These are phyloP conservation scores for Rhodotorula taiwanensis DNA, from an alignment of 768 basidiomycete species.

Conservation along the genomic window DNA sequence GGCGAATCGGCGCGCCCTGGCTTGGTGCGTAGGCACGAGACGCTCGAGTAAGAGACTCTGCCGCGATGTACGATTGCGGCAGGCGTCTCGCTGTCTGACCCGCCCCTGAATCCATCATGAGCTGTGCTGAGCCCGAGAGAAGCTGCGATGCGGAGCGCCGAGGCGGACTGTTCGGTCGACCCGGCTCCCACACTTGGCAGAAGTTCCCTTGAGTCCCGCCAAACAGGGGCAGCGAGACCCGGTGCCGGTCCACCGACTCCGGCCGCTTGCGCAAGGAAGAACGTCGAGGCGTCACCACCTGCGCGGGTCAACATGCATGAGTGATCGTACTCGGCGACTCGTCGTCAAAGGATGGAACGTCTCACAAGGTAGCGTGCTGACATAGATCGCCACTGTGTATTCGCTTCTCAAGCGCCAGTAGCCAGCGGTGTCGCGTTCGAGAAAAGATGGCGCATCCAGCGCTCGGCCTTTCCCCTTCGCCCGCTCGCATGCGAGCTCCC, in stretches of 20 bases:
- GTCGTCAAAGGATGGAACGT: constrained; percentile 34
- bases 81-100: too few species aligned
- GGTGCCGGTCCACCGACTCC: too few species aligned
- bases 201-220: too few species aligned
- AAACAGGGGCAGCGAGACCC: too few species aligned
- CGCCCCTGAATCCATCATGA: not conserved
- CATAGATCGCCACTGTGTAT: constrained; percentile 61
- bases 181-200: too few species aligned
- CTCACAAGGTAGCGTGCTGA: constrained; percentile 66
- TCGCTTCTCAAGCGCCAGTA: constrained; percentile 51
- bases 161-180: not conserved
- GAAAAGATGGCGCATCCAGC: constrained; percentile 50
- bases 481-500: not conserved
- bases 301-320: not conserved
- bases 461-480: constrained; percentile 13
- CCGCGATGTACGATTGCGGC: constrained; percentile 56
- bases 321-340: too few species aligned
- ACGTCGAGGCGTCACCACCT: constrained; percentile 41
- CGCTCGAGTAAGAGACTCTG: constrained; percentile 65
- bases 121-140: constrained; percentile 13
- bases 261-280: constrained; percentile 21
- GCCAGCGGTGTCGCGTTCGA: constrained; percentile 41
- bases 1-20: constrained; percentile 82
- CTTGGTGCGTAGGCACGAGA: constrained; percentile 80
- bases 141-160: not conserved